Evolutionary conservation across 345 rosid genomes (phyloP), one percentile per base, ranked within the genome.

Genomic region (Lepidium aucheri): DNA sequence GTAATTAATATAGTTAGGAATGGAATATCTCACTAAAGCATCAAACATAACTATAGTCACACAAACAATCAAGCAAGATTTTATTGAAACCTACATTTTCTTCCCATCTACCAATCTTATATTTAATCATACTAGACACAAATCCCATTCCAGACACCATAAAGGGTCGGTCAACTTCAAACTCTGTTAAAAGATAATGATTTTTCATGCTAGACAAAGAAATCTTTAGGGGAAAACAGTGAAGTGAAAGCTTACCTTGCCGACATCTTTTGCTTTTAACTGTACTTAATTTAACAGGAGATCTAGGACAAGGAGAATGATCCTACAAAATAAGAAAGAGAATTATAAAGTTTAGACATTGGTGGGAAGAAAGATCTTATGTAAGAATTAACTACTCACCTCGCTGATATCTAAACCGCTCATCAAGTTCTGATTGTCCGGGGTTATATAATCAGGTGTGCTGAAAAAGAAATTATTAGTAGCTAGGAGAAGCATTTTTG

Each of bases 381-480:
- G 58, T 14, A 3, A 43, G 38, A 26, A 33, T 42, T n/a, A 61
- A 13, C 0, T 45, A 39, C 42, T 12, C 36, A 87, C 99, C 93
- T 87, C 78, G 75, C 74, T 81, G 78, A 72, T 78, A 65, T 87
- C 91, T 24, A 89, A 74, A 54, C 82, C 65, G 70, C 35, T 74
- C 62, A 73, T 28, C 70, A 86, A 40, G 56, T 81, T 80, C 72
- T 83, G 99, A 80, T 95, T 85, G 60, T 86, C 95, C 8, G 99
- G 96, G 1, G 98, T 91, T 60, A 91, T 85, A 62, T 95, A 95
- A 69, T 91, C 99, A 6, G 99, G 99, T 61, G 99, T 91, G 74
- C 98, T 95, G 89, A 75, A 78, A 70, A 16, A 46, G 4, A 14
- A 38, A 28, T 17, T 15, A 20, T 41, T 36, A 51, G 46, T 47